Percentiles rank a stretch among this genome's conserved stretches.
Evolutionary conservation across 2,329 filamentous ascomycete species (phyloP).

Genomic region (Diaporthe australafricana): DNA sequence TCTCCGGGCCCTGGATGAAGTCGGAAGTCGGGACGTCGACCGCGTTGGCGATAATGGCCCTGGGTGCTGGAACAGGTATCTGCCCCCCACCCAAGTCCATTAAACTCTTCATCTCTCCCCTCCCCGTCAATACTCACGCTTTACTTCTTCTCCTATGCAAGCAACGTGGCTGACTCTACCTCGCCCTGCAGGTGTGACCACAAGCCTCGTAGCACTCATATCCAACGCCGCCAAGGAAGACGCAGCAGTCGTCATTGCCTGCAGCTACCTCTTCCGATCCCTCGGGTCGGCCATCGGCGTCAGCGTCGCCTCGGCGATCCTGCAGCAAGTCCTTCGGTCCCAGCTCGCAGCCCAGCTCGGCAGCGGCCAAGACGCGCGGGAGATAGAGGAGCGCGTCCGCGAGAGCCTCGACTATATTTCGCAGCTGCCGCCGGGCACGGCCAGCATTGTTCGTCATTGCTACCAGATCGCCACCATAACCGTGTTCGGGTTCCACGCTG

Average conservation of each 20-base stretch:
- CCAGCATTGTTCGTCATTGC: slow-evolving; percentile 70
- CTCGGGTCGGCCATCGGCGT: slow-evolving; percentile 82
- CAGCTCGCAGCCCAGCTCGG: slow-evolving; percentile 65
- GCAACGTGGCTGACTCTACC: slow-evolving; percentile 52
- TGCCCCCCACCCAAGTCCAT: no score
- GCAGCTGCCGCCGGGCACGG: slow-evolving; percentile 69
- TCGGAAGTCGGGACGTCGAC: slow-evolving; percentile 65
- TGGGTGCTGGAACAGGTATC: slow-evolving; percentile 52
- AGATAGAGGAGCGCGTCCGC: slow-evolving; percentile 76
- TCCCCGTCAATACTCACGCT: no score
- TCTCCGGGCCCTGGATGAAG: slow-evolving; percentile 62
- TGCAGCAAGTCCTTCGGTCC: slow-evolving; percentile 75
- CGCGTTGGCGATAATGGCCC: slow-evolving; percentile 63
- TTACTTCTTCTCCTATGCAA: no score
- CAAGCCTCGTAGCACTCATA: slow-evolving; percentile 77
- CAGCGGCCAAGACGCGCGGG: slow-evolving; percentile 68
- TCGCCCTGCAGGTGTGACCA: slow-evolving; percentile 74
- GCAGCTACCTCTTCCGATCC: slow-evolving; percentile 83
- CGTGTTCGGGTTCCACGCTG: slow-evolving; percentile 53
- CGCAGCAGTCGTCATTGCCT: slow-evolving; percentile 81
- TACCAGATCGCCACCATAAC: slow-evolving; percentile 65
- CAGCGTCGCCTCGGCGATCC: slow-evolving; percentile 76
- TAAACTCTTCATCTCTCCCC: not conserved
- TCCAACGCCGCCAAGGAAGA: slow-evolving; percentile 76
- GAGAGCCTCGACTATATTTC: slow-evolving; percentile 78